phyloP scores from a whole-genome alignment of 768 basidiomycete genomes.

The Hericium rajendrae region DNA sequence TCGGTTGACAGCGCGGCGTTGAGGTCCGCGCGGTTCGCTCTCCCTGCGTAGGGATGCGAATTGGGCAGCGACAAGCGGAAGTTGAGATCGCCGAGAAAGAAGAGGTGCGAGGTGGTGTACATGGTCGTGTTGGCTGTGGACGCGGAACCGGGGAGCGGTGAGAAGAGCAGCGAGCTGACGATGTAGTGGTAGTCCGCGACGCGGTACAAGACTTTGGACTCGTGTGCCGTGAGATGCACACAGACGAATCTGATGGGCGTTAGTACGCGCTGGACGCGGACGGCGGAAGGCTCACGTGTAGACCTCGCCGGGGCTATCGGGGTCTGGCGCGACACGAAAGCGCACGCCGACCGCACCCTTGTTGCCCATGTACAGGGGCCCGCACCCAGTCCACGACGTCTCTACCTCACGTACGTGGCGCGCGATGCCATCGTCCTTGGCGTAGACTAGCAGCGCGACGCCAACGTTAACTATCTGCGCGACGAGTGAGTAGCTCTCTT shows the following conservation, averaged over 20 bases:
- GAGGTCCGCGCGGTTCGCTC: slow-evolving; percentile 26
- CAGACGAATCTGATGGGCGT: slow-evolving; percentile 63
- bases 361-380: slow-evolving; percentile 78
- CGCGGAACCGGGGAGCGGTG: slow-evolving; percentile 34
- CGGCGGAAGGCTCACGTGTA: slow-evolving; percentile 56
- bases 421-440: slow-evolving; percentile 56
- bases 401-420: slow-evolving; percentile 55
- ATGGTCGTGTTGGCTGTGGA: slow-evolving; percentile 44
- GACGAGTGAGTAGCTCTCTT: slow-evolving; percentile 69
- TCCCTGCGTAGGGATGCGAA: slow-evolving; percentile 35
- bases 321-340: slow-evolving; percentile 55
- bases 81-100: slow-evolving; percentile 91
- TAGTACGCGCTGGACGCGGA: slow-evolving; percentile 1
- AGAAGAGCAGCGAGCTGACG: slow-evolving; percentile 71
- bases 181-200: slow-evolving; percentile 78
- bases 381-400: slow-evolving; percentile 67
- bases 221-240: slow-evolving; percentile 85
- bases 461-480: slow-evolving; percentile 79
- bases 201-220: slow-evolving; percentile 50
- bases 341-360: slow-evolving; percentile 90
- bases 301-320: slow-evolving; percentile 55
- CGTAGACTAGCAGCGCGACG: slow-evolving; percentile 82
- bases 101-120: slow-evolving; percentile 82
- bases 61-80: slow-evolving; percentile 69
- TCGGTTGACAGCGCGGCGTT: slow-evolving; percentile 30